Conservation (phyloP, 2,329 filamentous ascomycete genomes). For the Conoideocrella luteorostrata region DNA sequence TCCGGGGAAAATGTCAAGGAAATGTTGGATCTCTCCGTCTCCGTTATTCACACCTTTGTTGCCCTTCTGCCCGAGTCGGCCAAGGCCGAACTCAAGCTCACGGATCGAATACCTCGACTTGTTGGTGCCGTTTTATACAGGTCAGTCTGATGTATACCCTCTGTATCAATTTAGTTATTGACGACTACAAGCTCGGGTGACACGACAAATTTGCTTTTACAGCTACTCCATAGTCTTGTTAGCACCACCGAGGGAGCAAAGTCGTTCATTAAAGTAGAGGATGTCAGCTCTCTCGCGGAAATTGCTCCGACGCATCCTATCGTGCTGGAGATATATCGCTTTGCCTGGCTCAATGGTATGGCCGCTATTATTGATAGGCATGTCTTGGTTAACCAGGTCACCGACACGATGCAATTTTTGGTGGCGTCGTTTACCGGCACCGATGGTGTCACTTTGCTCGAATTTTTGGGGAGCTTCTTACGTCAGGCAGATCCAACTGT, state of each 20-base stretch:
- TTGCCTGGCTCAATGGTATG: conserved; percentile 50
- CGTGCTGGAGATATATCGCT: conserved; percentile 48
- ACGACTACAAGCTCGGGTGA: conserved; percentile 37
- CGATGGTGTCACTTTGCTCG: conserved; percentile 53
- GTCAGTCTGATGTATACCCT: conserved; percentile 26
- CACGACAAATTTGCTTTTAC: conserved; percentile 46
- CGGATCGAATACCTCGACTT: conserved; percentile 46
- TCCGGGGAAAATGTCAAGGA: conserved; percentile 42
- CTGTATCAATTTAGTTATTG: background rate
- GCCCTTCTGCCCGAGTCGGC: conserved; percentile 46
- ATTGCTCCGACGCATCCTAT: conserved; percentile 47
- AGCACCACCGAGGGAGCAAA: conserved; percentile 44
- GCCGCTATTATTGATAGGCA: conserved; percentile 21
- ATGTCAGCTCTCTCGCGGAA: conserved; percentile 50
- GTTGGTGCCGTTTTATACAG: conserved; percentile 47
- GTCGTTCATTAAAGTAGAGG: conserved; percentile 40
- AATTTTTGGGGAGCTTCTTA: conserved; percentile 49
- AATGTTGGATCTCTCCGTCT: conserved; percentile 58
- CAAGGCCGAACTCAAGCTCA: conserved; percentile 38
- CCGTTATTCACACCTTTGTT: conserved; percentile 57
- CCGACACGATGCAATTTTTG: conserved; percentile 40
- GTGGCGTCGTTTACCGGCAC: conserved; percentile 50
- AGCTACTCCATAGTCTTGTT: conserved; percentile 51
- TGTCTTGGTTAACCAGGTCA: conserved; percentile 34
- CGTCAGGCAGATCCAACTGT: conserved; percentile 43